Evolutionary conservation across 176 grass and related monocot genomes (phyloP).

Genomic region (Phragmites australis): DNA sequence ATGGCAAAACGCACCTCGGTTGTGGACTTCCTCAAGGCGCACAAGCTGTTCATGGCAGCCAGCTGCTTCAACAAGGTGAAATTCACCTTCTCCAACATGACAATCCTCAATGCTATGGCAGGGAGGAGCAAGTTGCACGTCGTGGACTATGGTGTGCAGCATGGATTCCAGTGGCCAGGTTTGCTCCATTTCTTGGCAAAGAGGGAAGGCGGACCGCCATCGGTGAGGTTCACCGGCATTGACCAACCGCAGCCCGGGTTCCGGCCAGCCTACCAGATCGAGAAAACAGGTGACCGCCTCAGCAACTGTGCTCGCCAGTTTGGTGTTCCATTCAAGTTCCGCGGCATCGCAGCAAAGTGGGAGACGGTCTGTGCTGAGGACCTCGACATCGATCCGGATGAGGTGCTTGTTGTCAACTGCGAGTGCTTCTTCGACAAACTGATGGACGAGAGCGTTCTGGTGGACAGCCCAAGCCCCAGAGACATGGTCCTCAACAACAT

Average conservation of each 20-base stretch:
- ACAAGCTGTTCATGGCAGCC: constrained; percentile 45
- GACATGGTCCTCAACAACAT: constrained; percentile 42
- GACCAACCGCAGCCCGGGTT: constrained; percentile 52
- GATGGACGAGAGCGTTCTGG: constrained; percentile 30
- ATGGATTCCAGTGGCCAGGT: constrained; percentile 49
- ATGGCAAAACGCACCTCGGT: constrained; percentile 26
- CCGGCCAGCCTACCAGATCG: constrained; percentile 46
- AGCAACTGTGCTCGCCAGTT: constrained; percentile 23
- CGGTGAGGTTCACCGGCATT: constrained; percentile 51
- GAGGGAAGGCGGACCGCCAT: constrained; percentile 47
- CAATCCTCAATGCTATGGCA: constrained; percentile 21
- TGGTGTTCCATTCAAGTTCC: constrained; percentile 47
- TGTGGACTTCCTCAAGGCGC: constrained; percentile 46
- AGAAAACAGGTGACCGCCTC: constrained; percentile 53
- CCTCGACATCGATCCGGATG: constrained; percentile 18
- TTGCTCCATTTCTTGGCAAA: neutral
- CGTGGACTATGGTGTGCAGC: constrained; percentile 43
- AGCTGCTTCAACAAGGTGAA: constrained; percentile 34
- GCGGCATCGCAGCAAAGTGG: constrained; percentile 32
- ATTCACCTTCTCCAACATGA: constrained; percentile 36
- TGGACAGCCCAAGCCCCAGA: constrained; percentile 37
- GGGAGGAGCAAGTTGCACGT: constrained; percentile 47
- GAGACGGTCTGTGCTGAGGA: constrained; percentile 26
- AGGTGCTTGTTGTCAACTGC: constrained; percentile 46
- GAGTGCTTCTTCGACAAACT: constrained; percentile 29